Evolutionary conservation across 768 basidiomycete species (phyloP).

Genomic region (Holtermannia corniformis): DNA sequence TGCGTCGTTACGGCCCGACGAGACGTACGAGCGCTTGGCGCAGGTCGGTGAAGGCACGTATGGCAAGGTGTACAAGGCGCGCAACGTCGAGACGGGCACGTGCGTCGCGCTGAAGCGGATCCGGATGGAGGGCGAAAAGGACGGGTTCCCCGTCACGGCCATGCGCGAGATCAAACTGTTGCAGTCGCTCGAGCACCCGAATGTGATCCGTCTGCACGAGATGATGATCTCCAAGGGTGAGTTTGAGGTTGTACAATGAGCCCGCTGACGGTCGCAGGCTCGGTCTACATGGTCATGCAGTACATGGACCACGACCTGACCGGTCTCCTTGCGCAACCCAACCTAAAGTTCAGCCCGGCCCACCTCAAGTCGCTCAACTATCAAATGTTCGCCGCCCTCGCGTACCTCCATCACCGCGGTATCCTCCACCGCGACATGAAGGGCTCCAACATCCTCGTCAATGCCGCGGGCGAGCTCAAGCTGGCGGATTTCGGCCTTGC

Average conservation of each 20-base stretch:
- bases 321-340: conserved; percentile 81
- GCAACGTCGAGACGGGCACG: conserved; percentile 63
- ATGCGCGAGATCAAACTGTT: conserved; percentile 98
- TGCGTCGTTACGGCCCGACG: conserved; percentile 13
- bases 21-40: conserved; percentile 65
- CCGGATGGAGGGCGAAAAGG: conserved; percentile 92
- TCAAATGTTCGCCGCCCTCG: conserved; percentile 90
- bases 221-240: conserved; percentile 98
- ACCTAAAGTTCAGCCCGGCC: conserved; percentile 71
- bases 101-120: conserved; percentile 91
- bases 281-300: conserved; percentile 98
- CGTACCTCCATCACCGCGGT: conserved; percentile 88
- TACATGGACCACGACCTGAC: conserved; percentile 99
- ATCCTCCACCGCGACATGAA: conserved; percentile 99
- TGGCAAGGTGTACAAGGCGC: conserved; percentile 95
- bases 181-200: conserved; percentile 79
- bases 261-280: conserved; percentile 50
- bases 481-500: conserved; percentile 96
- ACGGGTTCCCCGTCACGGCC: conserved; percentile 97
- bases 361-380: conserved; percentile 91
- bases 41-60: conserved; percentile 99
- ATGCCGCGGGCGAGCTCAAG: conserved; percentile 84
- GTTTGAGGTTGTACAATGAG: conserved; percentile 15
- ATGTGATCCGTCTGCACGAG: conserved; percentile 81
- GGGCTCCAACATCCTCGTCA: conserved; percentile 93